phyloP scores from a whole-genome alignment of 2,329 filamentous ascomycete species.

The Ustilaginoidea virens region DNA sequence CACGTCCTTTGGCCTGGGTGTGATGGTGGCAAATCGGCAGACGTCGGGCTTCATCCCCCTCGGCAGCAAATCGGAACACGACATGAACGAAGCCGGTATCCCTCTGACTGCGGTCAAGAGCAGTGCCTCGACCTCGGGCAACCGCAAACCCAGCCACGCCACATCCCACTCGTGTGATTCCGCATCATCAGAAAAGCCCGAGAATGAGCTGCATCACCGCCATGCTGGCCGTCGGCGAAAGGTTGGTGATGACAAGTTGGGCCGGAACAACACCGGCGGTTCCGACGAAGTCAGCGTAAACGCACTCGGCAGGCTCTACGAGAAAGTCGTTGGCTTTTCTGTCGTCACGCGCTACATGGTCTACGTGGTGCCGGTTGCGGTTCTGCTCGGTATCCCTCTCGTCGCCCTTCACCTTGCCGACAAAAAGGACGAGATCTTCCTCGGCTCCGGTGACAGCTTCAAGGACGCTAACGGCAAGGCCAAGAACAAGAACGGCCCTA shows the following conservation, averaged over 20 bases:
- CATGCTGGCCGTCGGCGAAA: conserved; percentile 33
- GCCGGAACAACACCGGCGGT: conserved; percentile 28
- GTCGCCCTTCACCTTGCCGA: conserved; percentile 35
- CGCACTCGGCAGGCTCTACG: conserved; percentile 50
- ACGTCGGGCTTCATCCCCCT: conserved; percentile 31
- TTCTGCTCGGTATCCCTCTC: conserved; percentile 46
- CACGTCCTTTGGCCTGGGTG: neutral
- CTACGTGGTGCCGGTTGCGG: conserved; percentile 48
- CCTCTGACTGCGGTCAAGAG: conserved; percentile 41
- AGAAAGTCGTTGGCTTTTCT: conserved; percentile 47
- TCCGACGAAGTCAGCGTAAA: conserved; percentile 42
- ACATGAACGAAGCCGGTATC: conserved; percentile 29
- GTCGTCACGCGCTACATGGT: conserved; percentile 51
- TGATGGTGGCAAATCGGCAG: conserved; percentile 9
- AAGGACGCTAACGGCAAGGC: conserved; percentile 6
- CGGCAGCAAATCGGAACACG: conserved; percentile 15
- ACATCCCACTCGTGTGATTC: conserved; percentile 19
- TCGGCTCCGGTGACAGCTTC: conserved; percentile 17
- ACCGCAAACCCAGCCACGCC: conserved; percentile 26
- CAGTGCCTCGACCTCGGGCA: conserved; percentile 37
- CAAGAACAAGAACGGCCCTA: conserved; percentile 20
- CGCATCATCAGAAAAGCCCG: conserved; percentile 30
- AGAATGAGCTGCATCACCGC: conserved; percentile 17
- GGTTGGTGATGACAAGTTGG: conserved; percentile 19
- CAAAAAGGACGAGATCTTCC: conserved; percentile 19